These are phyloP conservation scores for Elaeis oleifera DNA, from an alignment of 202 grass and related monocot genomes.

Conservation along the genomic window DNA sequence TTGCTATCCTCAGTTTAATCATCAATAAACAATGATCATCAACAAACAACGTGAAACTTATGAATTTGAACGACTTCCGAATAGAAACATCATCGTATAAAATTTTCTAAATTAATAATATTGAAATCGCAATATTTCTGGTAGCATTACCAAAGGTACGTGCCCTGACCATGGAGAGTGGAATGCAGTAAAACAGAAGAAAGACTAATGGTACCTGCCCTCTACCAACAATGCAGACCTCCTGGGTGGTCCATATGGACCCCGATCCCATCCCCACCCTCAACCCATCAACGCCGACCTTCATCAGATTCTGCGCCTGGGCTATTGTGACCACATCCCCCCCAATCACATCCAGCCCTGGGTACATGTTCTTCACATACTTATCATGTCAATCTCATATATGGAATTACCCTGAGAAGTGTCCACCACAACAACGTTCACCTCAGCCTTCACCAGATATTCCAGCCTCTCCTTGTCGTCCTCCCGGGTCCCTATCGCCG, in stretches of 20 bases:
- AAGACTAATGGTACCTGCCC: constrained; percentile 54
- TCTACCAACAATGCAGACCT: constrained; percentile 79
- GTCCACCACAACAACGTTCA: constrained; percentile 73
- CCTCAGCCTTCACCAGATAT: constrained; percentile 54
- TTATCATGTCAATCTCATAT: constrained; percentile 98
- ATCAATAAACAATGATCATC: too few species aligned
- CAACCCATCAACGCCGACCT: constrained; percentile 60
- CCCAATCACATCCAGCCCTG: constrained; percentile 66
- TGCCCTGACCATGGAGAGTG: too few species aligned
- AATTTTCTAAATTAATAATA: too few species aligned
- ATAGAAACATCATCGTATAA: too few species aligned
- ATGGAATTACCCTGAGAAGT: constrained; percentile 88
- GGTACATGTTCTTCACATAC: constrained; percentile 56
- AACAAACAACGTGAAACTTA: too few species aligned
- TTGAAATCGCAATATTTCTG: too few species aligned
- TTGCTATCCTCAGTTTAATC: too few species aligned
- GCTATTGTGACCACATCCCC: constrained; percentile 83
- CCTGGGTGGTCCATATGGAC: constrained; percentile 93
- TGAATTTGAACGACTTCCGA: too few species aligned
- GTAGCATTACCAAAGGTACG: too few species aligned
- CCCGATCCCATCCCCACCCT: constrained; percentile 93
- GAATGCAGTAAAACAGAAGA: too few species aligned
- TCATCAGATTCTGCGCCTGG: constrained; percentile 66
- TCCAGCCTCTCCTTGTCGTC: constrained; percentile 73
- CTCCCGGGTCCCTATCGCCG: constrained; percentile 69